Percentiles rank a stretch among this genome's conserved stretches.
Conservation (phyloP, 768 basidiomycete genomes). For the Russula sp. region DNA sequence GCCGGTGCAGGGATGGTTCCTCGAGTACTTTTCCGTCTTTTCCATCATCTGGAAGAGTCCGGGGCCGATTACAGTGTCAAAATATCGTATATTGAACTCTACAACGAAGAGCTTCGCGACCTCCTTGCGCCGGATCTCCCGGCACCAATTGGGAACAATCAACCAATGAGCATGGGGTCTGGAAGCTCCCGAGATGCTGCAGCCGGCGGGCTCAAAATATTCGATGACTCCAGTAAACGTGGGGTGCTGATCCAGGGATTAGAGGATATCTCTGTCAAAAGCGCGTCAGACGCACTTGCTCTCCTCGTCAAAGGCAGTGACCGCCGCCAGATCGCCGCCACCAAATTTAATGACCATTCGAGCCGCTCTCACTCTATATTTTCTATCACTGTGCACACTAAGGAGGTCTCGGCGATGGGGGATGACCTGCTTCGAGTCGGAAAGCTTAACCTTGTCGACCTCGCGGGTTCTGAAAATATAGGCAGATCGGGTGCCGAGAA, state of each 20-base stretch:
- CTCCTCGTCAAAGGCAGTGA: slow-evolving; percentile 87
- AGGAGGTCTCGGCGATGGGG: slow-evolving; percentile 71
- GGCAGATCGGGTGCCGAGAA: slow-evolving; percentile 94
- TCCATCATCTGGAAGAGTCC: slow-evolving; percentile 77
- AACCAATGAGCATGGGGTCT: slow-evolving; percentile 73
- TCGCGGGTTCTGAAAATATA: slow-evolving; percentile 97
- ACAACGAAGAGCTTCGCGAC: slow-evolving; percentile 98
- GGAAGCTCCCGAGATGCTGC: slow-evolving; percentile 45
- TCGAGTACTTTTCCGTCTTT: slow-evolving; percentile 85
- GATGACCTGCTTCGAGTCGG: slow-evolving; percentile 92
- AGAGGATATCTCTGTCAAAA: slow-evolving; percentile 83
- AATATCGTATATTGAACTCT: slow-evolving; percentile 91
- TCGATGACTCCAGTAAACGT: slow-evolving; percentile 84
- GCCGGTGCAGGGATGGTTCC: slow-evolving; percentile 94
- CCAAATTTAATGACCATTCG: slow-evolving; percentile 97
- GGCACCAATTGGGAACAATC: slow-evolving; percentile 59
- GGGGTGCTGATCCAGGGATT: slow-evolving; percentile 94
- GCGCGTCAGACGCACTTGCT: slow-evolving; percentile 76
- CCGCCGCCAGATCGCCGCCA: slow-evolving; percentile 88
- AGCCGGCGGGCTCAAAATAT: slow-evolving; percentile 72
- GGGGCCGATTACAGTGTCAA: slow-evolving; percentile 87
- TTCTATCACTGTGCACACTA: slow-evolving; percentile 91
- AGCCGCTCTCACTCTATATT: slow-evolving; percentile 98
- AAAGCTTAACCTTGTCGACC: slow-evolving; percentile 94
- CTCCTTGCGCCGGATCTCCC: slow-evolving; percentile 78